Percentiles rank a stretch among this genome's conserved stretches.
Conservation (phyloP, 257 asterid species). For the Paulownia fortunei region DNA sequence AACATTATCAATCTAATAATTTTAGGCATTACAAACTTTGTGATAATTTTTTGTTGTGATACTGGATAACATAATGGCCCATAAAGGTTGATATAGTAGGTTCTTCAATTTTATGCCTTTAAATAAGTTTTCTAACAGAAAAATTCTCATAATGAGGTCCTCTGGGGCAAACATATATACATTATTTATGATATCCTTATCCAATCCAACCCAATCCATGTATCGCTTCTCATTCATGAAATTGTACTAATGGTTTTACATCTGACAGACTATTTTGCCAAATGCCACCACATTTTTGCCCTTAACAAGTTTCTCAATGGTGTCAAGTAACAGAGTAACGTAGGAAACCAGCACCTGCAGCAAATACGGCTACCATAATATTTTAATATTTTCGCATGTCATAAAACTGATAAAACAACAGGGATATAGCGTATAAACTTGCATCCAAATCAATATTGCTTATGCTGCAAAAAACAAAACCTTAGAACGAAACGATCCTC, state of each 20-base stretch:
- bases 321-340: too few relatives aligned
- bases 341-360: neutral
- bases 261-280: too few relatives aligned
- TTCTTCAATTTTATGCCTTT: neutral
- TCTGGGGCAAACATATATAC: too few relatives aligned
- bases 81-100: neutral
- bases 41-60: neutral
- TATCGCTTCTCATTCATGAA: neutral
- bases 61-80: neutral
- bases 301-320: too few relatives aligned
- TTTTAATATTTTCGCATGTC: neutral
- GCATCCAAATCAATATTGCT: neutral
- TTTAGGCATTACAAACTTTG: neutral
- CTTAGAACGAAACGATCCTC: too few relatives aligned
- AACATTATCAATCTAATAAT: neutral
- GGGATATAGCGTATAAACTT: neutral
- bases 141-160: too few relatives aligned
- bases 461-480: neutral
- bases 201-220: neutral
- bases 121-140: too few relatives aligned
- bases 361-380: neutral
- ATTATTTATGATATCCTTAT: neutral
- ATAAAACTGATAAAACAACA: neutral
- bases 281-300: too few relatives aligned
- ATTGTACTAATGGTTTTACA: too few relatives aligned